phyloP scores from a whole-genome alignment of 2,329 filamentous ascomycete genomes.

The Pestalotiopsis sp. region DNA sequence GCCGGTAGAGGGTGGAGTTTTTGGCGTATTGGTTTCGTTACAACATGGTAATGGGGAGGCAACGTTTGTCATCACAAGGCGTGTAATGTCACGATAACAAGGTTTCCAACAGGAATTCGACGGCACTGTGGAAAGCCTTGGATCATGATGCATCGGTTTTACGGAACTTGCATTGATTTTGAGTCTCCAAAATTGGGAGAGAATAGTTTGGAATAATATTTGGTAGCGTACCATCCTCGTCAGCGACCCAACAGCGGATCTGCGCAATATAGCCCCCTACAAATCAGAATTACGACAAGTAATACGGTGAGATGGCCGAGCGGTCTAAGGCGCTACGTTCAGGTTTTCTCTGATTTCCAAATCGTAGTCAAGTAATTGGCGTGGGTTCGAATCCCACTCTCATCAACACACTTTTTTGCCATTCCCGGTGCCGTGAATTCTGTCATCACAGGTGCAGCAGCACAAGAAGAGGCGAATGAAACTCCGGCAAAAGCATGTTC shows the following conservation, averaged over 20 bases:
- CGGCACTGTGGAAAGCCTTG: not conserved
- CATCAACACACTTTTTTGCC: not conserved
- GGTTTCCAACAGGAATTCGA: not conserved
- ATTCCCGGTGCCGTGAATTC: not conserved
- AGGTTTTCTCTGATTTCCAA: not conserved
- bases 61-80: not conserved
- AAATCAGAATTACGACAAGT: not conserved
- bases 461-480: too few relatives aligned
- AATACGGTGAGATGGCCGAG: not conserved
- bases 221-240: not conserved
- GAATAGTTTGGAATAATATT: not conserved
- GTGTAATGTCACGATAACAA: not conserved
- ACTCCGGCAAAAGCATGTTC: too few relatives aligned
- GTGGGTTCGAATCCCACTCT: not conserved
- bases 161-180: not conserved
- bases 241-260: not conserved
- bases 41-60: not conserved
- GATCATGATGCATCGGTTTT: not conserved
- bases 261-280: not conserved
- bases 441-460: too few relatives aligned
- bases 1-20: conserved; percentile 10
- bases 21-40: not conserved
- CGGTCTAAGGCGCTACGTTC: not conserved
- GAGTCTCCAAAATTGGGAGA: not conserved
- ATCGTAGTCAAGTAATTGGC: not conserved